Base-by-base conservation (phyloP, 2,329 filamentous ascomycete genomes). In the Alternaria novae-zelandiae region DNA sequence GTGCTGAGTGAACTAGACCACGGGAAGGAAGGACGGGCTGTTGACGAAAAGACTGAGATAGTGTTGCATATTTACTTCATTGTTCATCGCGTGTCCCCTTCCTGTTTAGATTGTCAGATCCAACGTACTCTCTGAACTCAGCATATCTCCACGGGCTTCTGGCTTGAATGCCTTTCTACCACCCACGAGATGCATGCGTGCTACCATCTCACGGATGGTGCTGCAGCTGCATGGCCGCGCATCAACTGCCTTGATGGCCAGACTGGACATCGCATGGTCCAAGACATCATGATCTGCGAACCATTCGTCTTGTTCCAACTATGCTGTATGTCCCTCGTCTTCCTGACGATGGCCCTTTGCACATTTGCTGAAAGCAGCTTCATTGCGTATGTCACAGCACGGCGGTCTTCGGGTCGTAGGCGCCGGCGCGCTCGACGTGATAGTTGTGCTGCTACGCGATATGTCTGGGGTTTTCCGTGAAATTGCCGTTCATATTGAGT, bases 141-240 rank as follows among this genome's bases (percentile, higher is more conserved):
- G n/a, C 21, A 25, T 26, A 4, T 72, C 23, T 76, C 70, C 67
- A 80, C 81, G 67, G 74, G 72, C 51, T 73, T 53, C 44, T 69
- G 64, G 58, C 80, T 59, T 73, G 69, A 49, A 72, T 7, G 80
- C 78, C 30, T 32, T 32, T 32, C 30, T 2, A 32, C 30, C 30
- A 8, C 5, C 30, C 30, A 32, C 6, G 30, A 32, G 30, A 32
- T 32, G 6, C 30, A 32, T 32, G 30, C 30, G 30, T 32, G 30
- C 30, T 32, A 32, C 30, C 30, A 32, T 32, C 6, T 32, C 30
- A 32, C 30, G 30, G 30, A 36, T 8, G 32, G 32, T 36, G 32
- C 32, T 36, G 32, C 32, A 36, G 32, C 12, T 36, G 32, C 4
- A n/a, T 36, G 32, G 4, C 15, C 32, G 32, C 12, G 32, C 32